phyloP scores from a whole-genome alignment of 331 rosid species.

The Pyrus hybrid region DNA sequence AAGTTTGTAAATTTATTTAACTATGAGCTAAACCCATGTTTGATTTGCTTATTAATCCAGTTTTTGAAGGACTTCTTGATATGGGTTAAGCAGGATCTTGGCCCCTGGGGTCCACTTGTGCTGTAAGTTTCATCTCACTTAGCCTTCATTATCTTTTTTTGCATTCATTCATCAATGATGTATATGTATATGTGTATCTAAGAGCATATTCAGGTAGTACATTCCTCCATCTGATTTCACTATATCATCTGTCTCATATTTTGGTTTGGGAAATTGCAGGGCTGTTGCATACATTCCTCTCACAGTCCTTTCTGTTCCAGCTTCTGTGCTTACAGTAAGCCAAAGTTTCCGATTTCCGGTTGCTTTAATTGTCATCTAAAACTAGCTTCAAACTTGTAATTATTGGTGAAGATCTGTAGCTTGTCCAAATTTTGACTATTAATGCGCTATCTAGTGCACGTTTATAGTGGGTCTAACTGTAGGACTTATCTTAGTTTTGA shows the following conservation, averaged over 20 bases:
- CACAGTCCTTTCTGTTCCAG: slow-evolving; percentile 29
- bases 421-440: background rate
- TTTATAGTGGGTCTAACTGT: background rate
- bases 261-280: slow-evolving; percentile 19
- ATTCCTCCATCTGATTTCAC: background rate
- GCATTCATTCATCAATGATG: background rate
- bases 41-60: slow-evolving; percentile 12
- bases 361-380: background rate
- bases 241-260: background rate
- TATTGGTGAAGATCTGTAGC: background rate
- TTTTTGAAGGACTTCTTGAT: slow-evolving; percentile 30
- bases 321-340: slow-evolving; percentile 34
- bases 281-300: slow-evolving; percentile 38
- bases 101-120: slow-evolving; percentile 41
- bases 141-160: background rate
- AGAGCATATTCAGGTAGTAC: background rate
- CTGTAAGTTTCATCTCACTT: slow-evolving; percentile 14
- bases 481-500: background rate
- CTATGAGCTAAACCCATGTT: background rate
- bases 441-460: background rate
- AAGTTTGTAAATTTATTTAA: too few relatives aligned
- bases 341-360: background rate
- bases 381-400: too few relatives aligned
- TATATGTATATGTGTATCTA: too few relatives aligned
- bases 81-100: slow-evolving; percentile 41